Base-by-base conservation (phyloP, 441 rosid species). In the Populus hybrid region DNA sequence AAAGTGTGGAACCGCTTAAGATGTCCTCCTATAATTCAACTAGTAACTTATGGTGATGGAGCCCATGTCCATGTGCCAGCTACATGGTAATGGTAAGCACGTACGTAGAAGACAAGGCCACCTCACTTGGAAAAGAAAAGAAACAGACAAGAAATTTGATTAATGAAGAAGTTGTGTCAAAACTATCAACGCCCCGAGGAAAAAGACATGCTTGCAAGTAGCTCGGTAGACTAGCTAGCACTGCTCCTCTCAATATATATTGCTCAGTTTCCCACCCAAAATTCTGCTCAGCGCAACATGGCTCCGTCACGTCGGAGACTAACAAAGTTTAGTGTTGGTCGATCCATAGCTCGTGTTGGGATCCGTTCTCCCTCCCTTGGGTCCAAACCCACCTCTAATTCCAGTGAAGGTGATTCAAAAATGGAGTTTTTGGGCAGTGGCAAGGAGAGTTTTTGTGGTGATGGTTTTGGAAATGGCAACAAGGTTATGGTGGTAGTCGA, bases 401-500 rank as follows among this genome's bases (percentile, higher is more conserved):
- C 86, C 35, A 28, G 71, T 4, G 85, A 85, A 24, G 75, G 80
- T 67, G 92, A 88, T 63, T 89, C 86, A 59, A 81, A 84, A 66
- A 76, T 83, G 1, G 90, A 89, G 94, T 87, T 88, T 68, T 76
- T 87, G 64, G 80, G 80, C 9, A 69, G 72, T 45, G 80, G 70
- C n/a, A 40, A 29, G 67, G 81, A 73, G 74, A 56, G 40, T 28
- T 56, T 56, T 12, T 81, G 73, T 2, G 68, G 78, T 21, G 76
- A 72, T 64, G 45, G 59, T 9, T 72, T 70, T 23, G 66, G 69
- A 8, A 42, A 80, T 42, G 90, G 89, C 0, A 90, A 93, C 81
- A 92, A 86, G 81, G 91, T 95, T 14, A 90, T 92, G 99, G 96
- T 92, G 74, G 96, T 92, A 75, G 97, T 93, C 20, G 95, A 93